These are phyloP conservation scores for Cicer arietinum DNA, from an alignment of 306 rosid genomes.

Conservation along the genomic window DNA sequence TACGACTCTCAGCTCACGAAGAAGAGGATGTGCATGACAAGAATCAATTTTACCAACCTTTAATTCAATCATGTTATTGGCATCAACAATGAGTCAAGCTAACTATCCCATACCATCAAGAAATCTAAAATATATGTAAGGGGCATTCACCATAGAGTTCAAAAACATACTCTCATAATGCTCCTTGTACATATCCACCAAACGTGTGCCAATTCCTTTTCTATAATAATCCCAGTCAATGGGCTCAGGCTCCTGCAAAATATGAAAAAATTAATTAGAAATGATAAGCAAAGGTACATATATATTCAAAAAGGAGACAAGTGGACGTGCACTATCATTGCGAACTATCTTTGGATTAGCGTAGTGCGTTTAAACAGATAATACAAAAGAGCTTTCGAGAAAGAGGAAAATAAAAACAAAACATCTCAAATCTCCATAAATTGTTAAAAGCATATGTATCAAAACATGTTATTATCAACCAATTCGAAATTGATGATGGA, in stretches of 20 bases:
- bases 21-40: background rate
- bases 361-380: background rate
- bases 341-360: background rate
- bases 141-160: constrained; percentile 16
- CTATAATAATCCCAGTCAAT: constrained; percentile 96
- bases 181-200: constrained; percentile 98
- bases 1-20: constrained; percentile 4
- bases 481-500: background rate
- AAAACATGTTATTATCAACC: background rate
- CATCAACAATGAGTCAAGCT: constrained; percentile 10
- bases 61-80: background rate
- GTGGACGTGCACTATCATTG: too few species aligned
- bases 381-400: background rate
- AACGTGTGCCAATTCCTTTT: constrained; percentile 89
- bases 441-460: background rate
- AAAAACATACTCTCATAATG: constrained; percentile 85
- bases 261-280: constrained; percentile 34
- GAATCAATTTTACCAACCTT: background rate
- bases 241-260: constrained; percentile 94
- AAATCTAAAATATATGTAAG: background rate
- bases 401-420: background rate
- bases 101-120: background rate
- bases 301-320: too few species aligned
- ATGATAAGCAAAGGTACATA: background rate
- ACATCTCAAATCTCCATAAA: background rate